Evolutionary conservation across 805 yeast species (phyloP).

Genomic region (Torulaspora maleeae): DNA sequence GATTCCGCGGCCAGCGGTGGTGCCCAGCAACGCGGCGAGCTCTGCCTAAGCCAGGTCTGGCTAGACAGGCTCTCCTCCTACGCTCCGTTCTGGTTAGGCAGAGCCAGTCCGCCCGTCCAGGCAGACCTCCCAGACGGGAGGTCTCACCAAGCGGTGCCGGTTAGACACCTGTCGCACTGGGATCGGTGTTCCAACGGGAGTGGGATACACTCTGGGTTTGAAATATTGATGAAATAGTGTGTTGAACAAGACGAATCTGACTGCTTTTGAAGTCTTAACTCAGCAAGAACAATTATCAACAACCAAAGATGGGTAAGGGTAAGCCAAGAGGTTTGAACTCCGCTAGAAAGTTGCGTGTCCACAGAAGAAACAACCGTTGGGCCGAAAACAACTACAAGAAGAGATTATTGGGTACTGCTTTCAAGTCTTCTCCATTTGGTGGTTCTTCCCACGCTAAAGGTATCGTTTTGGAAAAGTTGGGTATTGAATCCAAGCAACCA

Average conservation of each 20-base stretch:
- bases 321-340: slow-evolving; percentile 99
- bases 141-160: not conserved
- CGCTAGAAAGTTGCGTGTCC: slow-evolving; percentile 99
- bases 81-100: not conserved
- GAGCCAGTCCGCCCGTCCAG: not conserved
- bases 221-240: slow-evolving; percentile 1
- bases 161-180: not conserved
- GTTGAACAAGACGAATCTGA: not conserved
- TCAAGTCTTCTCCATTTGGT: slow-evolving; percentile 99
- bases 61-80: not conserved
- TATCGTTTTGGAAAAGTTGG: slow-evolving; percentile 98
- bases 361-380: slow-evolving; percentile 99
- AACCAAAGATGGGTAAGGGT: slow-evolving; percentile 91
- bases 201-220: slow-evolving; percentile 1
- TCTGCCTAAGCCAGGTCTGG: not conserved
- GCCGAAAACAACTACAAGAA: slow-evolving; percentile 97
- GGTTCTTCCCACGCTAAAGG: slow-evolving; percentile 99
- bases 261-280: not conserved
- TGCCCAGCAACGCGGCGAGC: not conserved
- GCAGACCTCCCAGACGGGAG: not conserved
- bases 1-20: not conserved
- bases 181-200: not conserved
- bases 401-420: slow-evolving; percentile 98
- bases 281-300: slow-evolving; percentile 12
- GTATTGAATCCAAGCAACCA: slow-evolving; percentile 99